Evolutionary conservation across 768 basidiomycete genomes (phyloP), one percentile per base, ranked within the genome.

Genomic region (Tephrocybe sp.): DNA sequence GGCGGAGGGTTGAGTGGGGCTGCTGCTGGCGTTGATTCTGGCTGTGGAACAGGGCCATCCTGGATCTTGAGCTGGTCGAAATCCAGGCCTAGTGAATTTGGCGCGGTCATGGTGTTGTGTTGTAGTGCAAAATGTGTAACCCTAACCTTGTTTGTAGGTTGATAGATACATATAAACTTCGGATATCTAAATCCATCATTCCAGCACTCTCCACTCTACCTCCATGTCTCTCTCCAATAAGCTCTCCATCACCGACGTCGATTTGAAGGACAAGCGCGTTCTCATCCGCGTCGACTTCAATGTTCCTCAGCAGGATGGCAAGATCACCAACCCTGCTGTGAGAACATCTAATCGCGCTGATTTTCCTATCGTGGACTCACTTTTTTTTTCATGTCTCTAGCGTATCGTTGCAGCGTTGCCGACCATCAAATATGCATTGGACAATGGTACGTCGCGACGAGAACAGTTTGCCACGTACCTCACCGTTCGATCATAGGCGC

Each of bases 201-300:
- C 47, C 56, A 55, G 53, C 42, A 55, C 60, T 28, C 15, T 32
- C 44, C 50, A 59, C 68, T 42, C 36, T 54, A 54, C 65, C 54
- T 80, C 71, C 65, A 86, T 98, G 95, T 97, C 94, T 52, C 88
- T 98, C 69, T 86, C 95, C 21, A 93, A 87, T 75, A 98, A 98
- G 71, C 83, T 98, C 59, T 81, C 90, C 55, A 91, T 98, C 73
- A 89, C 85, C 55, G 96, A 98, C 72, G 76, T 96, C 65, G 81
- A 87, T 60, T 85, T 98, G 79, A 83, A 83, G 59, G 87, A 76
- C 63, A 93, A 90, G 70, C 89, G 90, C 58, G 90, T 94, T 60
- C 87, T 96, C 65, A 90, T 96, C 65, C 89, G 93, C 60, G 94
- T 95, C 59, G 93, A 96, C 76, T 96, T 96, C 77, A 96, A 96